Evolutionary conservation across 805 yeast species (phyloP).

Genomic region (Lipomyces oligophaga): DNA sequence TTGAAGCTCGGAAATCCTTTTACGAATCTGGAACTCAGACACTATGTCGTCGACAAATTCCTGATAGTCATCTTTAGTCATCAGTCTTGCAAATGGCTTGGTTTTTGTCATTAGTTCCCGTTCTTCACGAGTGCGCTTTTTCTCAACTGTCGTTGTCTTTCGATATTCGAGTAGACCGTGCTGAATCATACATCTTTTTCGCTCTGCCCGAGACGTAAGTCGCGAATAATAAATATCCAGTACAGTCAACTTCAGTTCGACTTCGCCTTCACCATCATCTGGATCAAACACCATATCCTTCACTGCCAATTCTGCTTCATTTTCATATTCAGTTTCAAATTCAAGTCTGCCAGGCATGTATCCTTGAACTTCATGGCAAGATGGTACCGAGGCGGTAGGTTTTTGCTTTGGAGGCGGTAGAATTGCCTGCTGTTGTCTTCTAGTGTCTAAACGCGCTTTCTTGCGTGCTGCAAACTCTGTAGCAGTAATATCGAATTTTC

Average conservation of each 20-base stretch:
- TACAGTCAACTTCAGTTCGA: slow-evolving; percentile 81
- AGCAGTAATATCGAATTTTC: slow-evolving; percentile 63
- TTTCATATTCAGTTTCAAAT: slow-evolving; percentile 93
- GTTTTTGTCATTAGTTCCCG: slow-evolving; percentile 72
- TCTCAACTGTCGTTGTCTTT: slow-evolving; percentile 74
- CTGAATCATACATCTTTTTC: slow-evolving; percentile 74
- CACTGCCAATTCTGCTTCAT: slow-evolving; percentile 90
- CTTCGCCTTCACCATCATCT: slow-evolving; percentile 83
- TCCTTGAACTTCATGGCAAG: slow-evolving; percentile 95
- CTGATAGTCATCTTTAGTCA: slow-evolving; percentile 78
- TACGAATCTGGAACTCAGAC: slow-evolving; percentile 72
- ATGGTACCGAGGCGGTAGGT: slow-evolving; percentile 87
- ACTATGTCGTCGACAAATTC: slow-evolving; percentile 68
- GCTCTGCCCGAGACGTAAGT: slow-evolving; percentile 86
- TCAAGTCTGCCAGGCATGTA: slow-evolving; percentile 98
- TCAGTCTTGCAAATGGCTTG: slow-evolving; percentile 75
- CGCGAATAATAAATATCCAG: slow-evolving; percentile 87
- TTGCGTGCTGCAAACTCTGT: slow-evolving; percentile 65
- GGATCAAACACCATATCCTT: slow-evolving; percentile 95
- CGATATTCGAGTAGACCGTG: slow-evolving; percentile 82
- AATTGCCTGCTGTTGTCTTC: slow-evolving; percentile 53
- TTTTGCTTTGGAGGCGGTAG: slow-evolving; percentile 80
- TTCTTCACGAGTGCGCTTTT: slow-evolving; percentile 82
- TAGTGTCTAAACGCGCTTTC: slow-evolving; percentile 65
- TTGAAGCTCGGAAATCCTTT: slow-evolving; percentile 83